Evolutionary conservation across 768 basidiomycete genomes (phyloP).

Genomic region (Pleurotus tuber-regium): DNA sequence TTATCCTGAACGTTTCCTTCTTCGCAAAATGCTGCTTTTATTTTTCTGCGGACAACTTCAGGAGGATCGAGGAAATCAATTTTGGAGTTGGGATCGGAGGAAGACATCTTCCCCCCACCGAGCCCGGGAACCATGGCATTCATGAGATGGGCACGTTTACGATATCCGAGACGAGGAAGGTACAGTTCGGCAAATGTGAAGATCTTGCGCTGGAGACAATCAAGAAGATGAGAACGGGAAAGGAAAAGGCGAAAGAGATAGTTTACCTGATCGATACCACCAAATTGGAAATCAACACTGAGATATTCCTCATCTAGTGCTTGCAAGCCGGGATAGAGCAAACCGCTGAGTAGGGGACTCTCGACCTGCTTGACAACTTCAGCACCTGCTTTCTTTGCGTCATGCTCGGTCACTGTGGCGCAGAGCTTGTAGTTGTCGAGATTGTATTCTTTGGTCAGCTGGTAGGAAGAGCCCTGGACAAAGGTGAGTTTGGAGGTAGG

Average conservation of each 20-base stretch:
- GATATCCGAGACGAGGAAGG: slow-evolving; percentile 90
- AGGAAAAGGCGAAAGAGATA: neutral
- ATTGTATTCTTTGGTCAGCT: slow-evolving; percentile 88
- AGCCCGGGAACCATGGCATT: slow-evolving; percentile 97
- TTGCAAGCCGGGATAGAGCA: slow-evolving; percentile 95
- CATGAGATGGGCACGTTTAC: slow-evolving; percentile 96
- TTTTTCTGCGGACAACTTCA: slow-evolving; percentile 81
- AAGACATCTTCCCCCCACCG: slow-evolving; percentile 96
- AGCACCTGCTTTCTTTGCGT: slow-evolving; percentile 97
- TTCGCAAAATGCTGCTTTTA: slow-evolving; percentile 92
- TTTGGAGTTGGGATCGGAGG: slow-evolving; percentile 96
- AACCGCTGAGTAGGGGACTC: slow-evolving; percentile 83
- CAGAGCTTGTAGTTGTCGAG: slow-evolving; percentile 93
- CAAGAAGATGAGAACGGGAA: neutral
- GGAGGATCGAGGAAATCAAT: slow-evolving; percentile 95
- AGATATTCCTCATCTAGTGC: slow-evolving; percentile 98
- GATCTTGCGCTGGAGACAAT: slow-evolving; percentile 79
- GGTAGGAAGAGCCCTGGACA: slow-evolving; percentile 90
- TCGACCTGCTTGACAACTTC: slow-evolving; percentile 99
- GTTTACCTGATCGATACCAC: slow-evolving; percentile 90
- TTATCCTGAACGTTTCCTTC: slow-evolving; percentile 89
- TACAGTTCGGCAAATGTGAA: slow-evolving; percentile 97
- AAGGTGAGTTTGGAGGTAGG: slow-evolving; percentile 82
- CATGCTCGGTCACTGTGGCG: slow-evolving; percentile 91
- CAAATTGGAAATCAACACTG: slow-evolving; percentile 95